Percentiles rank a stretch among this genome's conserved stretches.
Conservation (phyloP, 495 filamentous ascomycete genomes). For the Bombardia bombarda region DNA sequence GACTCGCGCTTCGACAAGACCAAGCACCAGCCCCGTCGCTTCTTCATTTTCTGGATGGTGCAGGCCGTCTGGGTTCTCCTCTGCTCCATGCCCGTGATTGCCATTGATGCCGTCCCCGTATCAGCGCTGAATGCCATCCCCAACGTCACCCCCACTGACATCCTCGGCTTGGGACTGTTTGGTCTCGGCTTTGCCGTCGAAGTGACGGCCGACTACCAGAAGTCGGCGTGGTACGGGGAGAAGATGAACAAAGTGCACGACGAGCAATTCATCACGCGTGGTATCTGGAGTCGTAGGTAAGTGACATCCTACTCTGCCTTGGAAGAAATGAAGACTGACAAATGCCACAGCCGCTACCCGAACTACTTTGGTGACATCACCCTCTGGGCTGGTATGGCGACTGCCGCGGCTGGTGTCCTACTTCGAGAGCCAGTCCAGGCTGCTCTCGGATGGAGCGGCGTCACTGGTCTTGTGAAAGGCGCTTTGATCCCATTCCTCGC, state of each 20-base stretch:
- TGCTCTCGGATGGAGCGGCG: conserved; percentile 30
- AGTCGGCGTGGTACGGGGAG: conserved; percentile 44
- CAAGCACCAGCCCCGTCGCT: conserved; percentile 42
- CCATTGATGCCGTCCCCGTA: conserved; percentile 47
- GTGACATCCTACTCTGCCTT: background rate
- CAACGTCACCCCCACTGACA: conserved; percentile 33
- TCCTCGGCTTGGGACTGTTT: conserved; percentile 48
- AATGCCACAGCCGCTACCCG: conserved; percentile 43
- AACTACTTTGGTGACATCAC: conserved; percentile 61
- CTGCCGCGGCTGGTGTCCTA: conserved; percentile 41
- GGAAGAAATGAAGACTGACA: background rate
- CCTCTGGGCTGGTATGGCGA: conserved; percentile 52
- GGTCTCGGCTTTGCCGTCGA: conserved; percentile 48
- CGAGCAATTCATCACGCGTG: conserved; percentile 52
- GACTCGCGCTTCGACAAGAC: conserved; percentile 57
- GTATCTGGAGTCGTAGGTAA: conserved; percentile 45
- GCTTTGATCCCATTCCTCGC: conserved; percentile 44
- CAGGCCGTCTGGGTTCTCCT: conserved; percentile 57
- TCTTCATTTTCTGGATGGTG: conserved; percentile 47
- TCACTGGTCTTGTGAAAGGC: conserved; percentile 33
- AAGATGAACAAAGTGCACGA: conserved; percentile 52
- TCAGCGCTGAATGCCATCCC: conserved; percentile 12
- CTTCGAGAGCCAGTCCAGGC: conserved; percentile 31
- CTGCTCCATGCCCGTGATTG: conserved; percentile 50
- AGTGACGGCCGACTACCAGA: conserved; percentile 50